Conservation (phyloP, 2,329 filamentous ascomycete genomes). For the Pestalotiopsis fici region DNA sequence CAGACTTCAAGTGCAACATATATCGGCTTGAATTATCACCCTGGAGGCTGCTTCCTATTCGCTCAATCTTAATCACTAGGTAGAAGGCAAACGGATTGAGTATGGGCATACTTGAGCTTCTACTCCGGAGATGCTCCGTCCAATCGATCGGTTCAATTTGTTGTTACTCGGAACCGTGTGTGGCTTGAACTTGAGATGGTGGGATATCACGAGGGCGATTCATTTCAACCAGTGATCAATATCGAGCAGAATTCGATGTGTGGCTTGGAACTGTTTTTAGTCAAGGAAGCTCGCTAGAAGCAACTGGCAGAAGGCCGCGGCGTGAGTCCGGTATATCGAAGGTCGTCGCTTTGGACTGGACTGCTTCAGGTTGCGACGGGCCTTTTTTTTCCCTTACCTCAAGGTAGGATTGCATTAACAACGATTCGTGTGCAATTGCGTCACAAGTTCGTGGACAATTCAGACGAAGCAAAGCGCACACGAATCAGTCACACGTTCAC, state of each 20-base stretch:
- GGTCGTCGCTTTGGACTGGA: neutral
- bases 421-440: neutral
- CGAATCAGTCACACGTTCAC: no score
- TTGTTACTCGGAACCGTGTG: neutral
- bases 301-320: neutral
- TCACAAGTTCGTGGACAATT: slow-evolving; percentile 1
- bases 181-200: no score
- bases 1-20: no score
- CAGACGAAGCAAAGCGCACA: neutral
- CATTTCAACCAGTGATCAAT: neutral
- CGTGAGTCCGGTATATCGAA: neutral
- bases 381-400: neutral
- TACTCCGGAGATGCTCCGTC: neutral
- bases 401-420: neutral
- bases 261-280: neutral
- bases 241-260: neutral
- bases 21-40: no score
- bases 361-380: slow-evolving; percentile 8
- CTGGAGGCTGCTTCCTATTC: no score
- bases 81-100: no score
- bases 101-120: no score
- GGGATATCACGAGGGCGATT: neutral
- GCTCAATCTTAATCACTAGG: no score
- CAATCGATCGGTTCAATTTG: neutral
- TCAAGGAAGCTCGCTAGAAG: neutral